Percentiles rank a stretch among this genome's conserved stretches.
These are phyloP conservation scores for Cyclostephanos tholiformis DNA, from an alignment of 108 stramenopile species.

Conservation along the genomic window DNA sequence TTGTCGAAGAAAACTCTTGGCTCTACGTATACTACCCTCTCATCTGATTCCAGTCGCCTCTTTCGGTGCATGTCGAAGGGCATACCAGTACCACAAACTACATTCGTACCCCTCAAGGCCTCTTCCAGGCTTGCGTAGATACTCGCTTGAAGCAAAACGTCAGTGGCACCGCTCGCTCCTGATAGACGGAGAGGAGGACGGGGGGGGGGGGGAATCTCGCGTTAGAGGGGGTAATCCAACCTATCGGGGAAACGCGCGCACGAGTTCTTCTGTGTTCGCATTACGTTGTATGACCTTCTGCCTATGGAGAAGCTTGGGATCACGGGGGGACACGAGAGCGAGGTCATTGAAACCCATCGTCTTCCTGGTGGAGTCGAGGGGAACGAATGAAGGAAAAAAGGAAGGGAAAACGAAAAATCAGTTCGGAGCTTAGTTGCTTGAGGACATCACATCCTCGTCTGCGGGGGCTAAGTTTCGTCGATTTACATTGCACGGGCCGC, in stretches of 20 bases:
- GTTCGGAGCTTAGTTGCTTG: neutral
- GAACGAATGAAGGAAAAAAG: neutral
- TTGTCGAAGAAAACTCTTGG: constrained; percentile 57
- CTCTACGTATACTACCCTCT: constrained; percentile 32
- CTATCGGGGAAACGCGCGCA: neutral
- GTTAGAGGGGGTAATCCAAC: neutral
- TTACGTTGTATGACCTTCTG: constrained; percentile 46
- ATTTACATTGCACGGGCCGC: constrained; percentile 63
- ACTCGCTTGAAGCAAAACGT: constrained; percentile 52
- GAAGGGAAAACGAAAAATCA: neutral
- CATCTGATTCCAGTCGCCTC: neutral
- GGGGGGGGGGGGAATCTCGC: neutral
- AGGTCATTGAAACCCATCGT: constrained; percentile 60
- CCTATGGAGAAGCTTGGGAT: constrained; percentile 47
- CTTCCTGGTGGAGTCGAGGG: constrained; percentile 7
- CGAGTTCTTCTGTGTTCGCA: neutral
- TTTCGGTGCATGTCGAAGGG: constrained; percentile 60
- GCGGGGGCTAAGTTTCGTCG: neutral
- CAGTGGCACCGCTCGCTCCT: constrained; percentile 58
- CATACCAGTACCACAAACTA: constrained; percentile 71
- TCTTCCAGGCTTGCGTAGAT: constrained; percentile 42
- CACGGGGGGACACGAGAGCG: constrained; percentile 52
- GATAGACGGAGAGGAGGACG: neutral
- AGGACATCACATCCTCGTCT: too few species aligned
- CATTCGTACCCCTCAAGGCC: constrained; percentile 39